Base-by-base conservation (phyloP, 352 stramenopile species). In the Globisporangium nunn region DNA sequence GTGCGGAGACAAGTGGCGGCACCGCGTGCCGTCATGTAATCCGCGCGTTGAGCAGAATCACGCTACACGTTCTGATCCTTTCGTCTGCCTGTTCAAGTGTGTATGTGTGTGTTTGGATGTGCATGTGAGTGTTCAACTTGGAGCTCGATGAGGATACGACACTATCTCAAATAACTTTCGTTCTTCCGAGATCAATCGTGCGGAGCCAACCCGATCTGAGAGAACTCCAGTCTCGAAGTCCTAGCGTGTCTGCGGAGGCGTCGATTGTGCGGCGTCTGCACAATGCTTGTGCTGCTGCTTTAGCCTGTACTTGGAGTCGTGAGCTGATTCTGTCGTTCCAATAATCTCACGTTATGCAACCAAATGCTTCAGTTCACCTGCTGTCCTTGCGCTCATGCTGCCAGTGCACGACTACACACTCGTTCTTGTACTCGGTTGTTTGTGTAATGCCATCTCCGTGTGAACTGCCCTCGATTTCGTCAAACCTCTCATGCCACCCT, bases 101-200 rank as follows among this genome's bases (percentile, higher is more conserved):
- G 50, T 40, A 43, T 62, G 28, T 52, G 2, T 59, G 29, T 28
- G 35, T 23, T 15, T 56, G 23, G 17, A 23, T 62, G 57, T 67
- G 3, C 14, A 7, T 44, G 35, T 40, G 7, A 7, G 39, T 12
- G 3, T 48, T 12, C 43, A 35, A n/a, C 49, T 37, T 54, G 56
- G 71, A 58, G 67, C 79, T 91, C 80, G 31, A 66, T 87, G 80
- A 88, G 62, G 80, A 91, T 64, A 87, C 63, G 81, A 84, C 58
- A 65, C 70, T 75, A 61, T 70, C 86, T 85, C 66, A 81, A 71
- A 91, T 88, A 88, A 91, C 81, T 91, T 91, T 91, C 81, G 81
- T 91, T 91, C 81, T 91, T 91, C 81, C 78, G 71, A 91, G 75
- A 64, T 64, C 52, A 50, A 64, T 64, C 54, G 58, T 64, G 58